These are phyloP conservation scores for Metschnikowia dekortorum DNA, from an alignment of 805 yeast species.

Conservation along the genomic window DNA sequence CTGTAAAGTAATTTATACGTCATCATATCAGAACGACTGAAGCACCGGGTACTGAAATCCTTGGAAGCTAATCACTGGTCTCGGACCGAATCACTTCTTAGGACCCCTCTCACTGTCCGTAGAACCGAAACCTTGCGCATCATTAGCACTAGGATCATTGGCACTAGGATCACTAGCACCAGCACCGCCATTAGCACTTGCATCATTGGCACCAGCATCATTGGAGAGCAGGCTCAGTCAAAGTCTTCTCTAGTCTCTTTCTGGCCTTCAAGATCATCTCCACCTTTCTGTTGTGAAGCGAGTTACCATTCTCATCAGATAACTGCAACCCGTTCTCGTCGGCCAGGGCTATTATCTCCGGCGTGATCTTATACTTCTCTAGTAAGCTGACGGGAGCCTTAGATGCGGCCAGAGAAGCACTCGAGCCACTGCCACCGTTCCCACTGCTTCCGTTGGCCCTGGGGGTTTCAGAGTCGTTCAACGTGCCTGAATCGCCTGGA, in stretches of 20 bases:
- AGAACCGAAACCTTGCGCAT: too few relatives aligned
- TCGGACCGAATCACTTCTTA: too few relatives aligned
- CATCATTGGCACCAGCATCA: not conserved
- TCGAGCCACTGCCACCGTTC: not conserved
- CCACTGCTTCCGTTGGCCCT: not conserved
- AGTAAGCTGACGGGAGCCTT: constrained; percentile 18
- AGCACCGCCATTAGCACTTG: too few relatives aligned
- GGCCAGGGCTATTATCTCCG: constrained; percentile 1
- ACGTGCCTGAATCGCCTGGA: not conserved
- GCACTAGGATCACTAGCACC: too few relatives aligned
- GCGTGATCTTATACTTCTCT: constrained; percentile 39
- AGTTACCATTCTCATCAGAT: not conserved
- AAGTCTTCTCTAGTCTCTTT: constrained; percentile 43
- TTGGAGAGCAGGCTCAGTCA: constrained; percentile 12
- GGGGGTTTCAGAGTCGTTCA: too few relatives aligned
- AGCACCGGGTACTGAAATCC: too few relatives aligned
- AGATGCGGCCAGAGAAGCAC: not conserved
- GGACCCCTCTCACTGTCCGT: too few relatives aligned
- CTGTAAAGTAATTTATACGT: too few relatives aligned
- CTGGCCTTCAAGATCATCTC: constrained; percentile 42
- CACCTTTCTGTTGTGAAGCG: constrained; percentile 29
- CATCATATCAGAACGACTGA: too few relatives aligned
- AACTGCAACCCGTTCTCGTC: constrained; percentile 18
- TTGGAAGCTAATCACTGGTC: not conserved
- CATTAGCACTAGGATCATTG: too few relatives aligned